Base-by-base conservation (phyloP, 2,329 filamentous ascomycete genomes). In the Sordariomycetes sp. region DNA sequence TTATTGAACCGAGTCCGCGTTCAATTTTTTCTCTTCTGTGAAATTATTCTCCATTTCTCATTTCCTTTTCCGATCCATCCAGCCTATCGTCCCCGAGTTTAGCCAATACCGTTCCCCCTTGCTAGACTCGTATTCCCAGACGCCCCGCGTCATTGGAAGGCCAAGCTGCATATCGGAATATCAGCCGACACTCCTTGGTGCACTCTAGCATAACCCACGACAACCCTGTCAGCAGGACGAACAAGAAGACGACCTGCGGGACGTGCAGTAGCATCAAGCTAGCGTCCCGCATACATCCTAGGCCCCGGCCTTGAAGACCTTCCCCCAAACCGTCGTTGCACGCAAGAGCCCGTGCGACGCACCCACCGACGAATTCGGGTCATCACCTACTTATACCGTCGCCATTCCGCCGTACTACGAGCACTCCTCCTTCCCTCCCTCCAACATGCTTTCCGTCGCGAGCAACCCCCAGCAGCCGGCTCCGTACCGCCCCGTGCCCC, bases 371-470 rank as follows among this genome's bases (percentile, higher is more conserved):
- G 3, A 25, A 24, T n/a, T 25, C 42, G 32, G 42, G n/a, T 36
- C 39, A 35, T 28, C 54, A 56, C 25, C 35, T 42, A 48, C 36
- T 35, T 50, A 56, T 56, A 56, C 50, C 54, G 34, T 32, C 54
- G 51, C 39, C 39, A 56, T 35, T 32, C 54, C 54, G 25, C 42
- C 25, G 15, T 51, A 34, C 42, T 56, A 50, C 39, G 15, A 45
- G 13, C 22, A 24, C 42, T 24, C 45, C 39, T 32, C 42, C 25
- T 56, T 42, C 28, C 32, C 50, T 15, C 54, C 51, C 62, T 59
- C 63, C 58, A 65, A 63, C 59, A 66, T 66, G 65, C 62, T 66
- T 62, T 65, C 65, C 62, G 59, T 65, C 63, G 58, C 59, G 59
- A 62, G 64, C 62, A 61, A 62, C 42, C n/a, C 45, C 22, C 45